A percentile compares a stretch with the other conserved stretches of the same genome.
Evolutionary conservation across 1,284 basidiomycete genomes (phyloP).

Genomic region (Xerocomus minutiporus): DNA sequence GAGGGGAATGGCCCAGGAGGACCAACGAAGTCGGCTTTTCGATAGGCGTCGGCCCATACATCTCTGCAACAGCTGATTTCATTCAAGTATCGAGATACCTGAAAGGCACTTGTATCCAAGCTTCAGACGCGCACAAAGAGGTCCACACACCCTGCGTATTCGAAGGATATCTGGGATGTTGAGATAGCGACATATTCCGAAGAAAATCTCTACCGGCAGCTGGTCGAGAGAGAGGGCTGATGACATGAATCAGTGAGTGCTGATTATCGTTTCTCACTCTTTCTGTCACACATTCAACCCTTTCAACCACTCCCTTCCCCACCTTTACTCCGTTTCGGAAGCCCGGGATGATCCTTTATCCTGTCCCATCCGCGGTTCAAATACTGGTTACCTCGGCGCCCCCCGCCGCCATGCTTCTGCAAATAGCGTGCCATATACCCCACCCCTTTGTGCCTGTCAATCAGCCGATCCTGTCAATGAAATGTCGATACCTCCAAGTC

Average conservation of each 20-base stretch:
- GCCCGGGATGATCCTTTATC: not conserved
- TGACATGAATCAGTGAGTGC: not conserved
- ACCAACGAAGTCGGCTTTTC: constrained; percentile 10
- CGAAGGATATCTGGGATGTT: not conserved
- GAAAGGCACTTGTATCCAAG: not conserved
- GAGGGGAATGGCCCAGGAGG: constrained; percentile 20
- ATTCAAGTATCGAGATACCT: constrained; percentile 21
- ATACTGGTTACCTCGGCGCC: not conserved
- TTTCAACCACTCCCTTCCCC: not conserved
- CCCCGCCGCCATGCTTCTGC: not conserved
- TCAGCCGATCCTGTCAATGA: not conserved
- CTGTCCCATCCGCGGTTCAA: not conserved
- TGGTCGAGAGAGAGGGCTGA: not conserved
- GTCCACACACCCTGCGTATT: not conserved
- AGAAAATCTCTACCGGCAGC: not conserved
- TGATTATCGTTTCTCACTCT: not conserved
- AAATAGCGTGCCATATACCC: not conserved
- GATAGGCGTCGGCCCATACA: constrained; percentile 18
- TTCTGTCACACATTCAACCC: not conserved
- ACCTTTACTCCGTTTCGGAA: not conserved
- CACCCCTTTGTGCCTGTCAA: not conserved
- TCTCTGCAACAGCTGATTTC: constrained; percentile 1
- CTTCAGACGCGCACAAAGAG: not conserved
- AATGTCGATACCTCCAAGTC: not conserved
- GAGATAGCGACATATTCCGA: not conserved